phyloP scores from a whole-genome alignment of 306 rosid species.

The Canavalia ensiformis region DNA sequence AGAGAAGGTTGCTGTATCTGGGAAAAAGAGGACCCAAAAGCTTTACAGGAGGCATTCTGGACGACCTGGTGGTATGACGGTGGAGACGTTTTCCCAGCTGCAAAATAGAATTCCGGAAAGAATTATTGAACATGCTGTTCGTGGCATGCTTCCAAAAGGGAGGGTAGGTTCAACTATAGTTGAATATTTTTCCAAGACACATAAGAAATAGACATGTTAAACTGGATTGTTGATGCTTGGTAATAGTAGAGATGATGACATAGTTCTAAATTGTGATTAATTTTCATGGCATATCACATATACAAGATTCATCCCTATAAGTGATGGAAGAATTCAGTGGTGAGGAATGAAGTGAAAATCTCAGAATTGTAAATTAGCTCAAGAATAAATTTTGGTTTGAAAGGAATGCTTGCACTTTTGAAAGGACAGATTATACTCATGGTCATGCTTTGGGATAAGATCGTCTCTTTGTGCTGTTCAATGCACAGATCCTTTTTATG shows the following conservation, averaged over 20 bases:
- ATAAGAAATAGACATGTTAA: constrained; percentile 31
- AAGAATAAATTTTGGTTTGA: constrained; percentile 30
- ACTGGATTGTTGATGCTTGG: neutral
- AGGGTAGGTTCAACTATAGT: constrained; percentile 72
- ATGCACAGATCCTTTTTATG: neutral
- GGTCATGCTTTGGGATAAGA: neutral
- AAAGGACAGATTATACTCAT: neutral
- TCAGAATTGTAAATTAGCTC: neutral
- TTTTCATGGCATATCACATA: constrained; percentile 32
- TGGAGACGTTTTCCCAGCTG: constrained; percentile 92
- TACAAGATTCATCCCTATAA: constrained; percentile 16
- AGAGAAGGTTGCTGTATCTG: constrained; percentile 91
- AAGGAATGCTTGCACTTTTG: neutral
- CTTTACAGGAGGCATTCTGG: constrained; percentile 98
- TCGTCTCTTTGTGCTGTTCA: neutral
- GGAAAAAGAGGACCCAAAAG: constrained; percentile 94
- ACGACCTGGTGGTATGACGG: constrained; percentile 97
- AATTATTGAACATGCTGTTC: constrained; percentile 96
- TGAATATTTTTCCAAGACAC: constrained; percentile 18
- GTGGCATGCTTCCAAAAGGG: constrained; percentile 99
- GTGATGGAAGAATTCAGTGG: constrained; percentile 9
- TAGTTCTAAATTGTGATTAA: constrained; percentile 32
- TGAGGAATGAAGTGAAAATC: constrained; percentile 4
- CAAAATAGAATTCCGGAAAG: constrained; percentile 97
- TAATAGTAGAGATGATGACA: neutral